phyloP scores from a whole-genome alignment of 257 asterid species.

The Solanum ossicruentum region DNA sequence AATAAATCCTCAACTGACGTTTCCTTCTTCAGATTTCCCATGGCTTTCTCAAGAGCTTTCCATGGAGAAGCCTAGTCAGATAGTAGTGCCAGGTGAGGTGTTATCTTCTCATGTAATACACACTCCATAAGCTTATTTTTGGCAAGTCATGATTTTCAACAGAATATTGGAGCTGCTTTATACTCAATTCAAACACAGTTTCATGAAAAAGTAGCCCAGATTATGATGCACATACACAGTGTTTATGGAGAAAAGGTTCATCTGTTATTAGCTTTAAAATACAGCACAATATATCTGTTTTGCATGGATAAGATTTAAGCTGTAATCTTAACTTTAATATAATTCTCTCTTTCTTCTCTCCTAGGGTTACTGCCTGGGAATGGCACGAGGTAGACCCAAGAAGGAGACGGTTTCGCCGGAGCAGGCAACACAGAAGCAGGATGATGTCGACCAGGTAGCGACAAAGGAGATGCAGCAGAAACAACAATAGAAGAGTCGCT shows the following conservation, averaged over 20 bases:
- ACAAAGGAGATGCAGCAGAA: neutral
- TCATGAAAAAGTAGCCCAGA: neutral
- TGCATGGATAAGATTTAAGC: neutral
- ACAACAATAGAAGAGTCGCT: neutral
- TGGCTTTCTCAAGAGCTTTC: conserved; percentile 48
- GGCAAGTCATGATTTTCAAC: neutral
- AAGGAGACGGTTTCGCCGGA: neutral
- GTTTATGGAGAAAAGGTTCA: neutral
- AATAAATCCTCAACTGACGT: conserved; percentile 52
- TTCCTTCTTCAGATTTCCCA: conserved; percentile 47
- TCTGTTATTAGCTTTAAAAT: neutral
- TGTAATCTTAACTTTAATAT: too few species aligned
- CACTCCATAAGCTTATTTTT: neutral
- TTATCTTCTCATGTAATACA: neutral
- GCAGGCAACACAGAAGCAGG: neutral
- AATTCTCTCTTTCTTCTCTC: neutral
- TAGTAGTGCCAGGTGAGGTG: neutral
- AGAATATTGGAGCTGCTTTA: neutral
- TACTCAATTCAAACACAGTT: too few species aligned
- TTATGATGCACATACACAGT: neutral
- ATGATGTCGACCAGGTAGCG: too few species aligned
- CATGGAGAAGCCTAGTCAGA: conserved; percentile 47
- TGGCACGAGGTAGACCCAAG: neutral
- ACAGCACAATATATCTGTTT: neutral
- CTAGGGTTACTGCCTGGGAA: neutral